These are phyloP conservation scores for Rhizophagus clarus DNA, from an alignment of 192 early-diverging fungal species.

Conservation along the genomic window DNA sequence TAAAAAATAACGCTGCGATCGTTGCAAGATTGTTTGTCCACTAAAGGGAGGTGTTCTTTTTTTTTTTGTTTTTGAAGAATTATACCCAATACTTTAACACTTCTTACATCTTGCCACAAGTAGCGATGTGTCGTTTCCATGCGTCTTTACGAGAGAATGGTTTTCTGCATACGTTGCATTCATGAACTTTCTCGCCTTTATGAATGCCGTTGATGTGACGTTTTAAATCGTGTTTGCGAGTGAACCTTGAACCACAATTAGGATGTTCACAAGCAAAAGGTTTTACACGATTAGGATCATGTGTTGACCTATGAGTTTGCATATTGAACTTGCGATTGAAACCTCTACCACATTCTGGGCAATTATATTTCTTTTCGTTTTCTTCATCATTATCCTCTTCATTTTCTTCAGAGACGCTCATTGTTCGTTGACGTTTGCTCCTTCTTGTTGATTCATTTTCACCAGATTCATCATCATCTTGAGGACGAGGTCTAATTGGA, in stretches of 20 bases:
- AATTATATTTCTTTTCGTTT: conserved; percentile 48
- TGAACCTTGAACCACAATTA: conserved; percentile 59
- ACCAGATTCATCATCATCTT: neutral
- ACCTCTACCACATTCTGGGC: conserved; percentile 56
- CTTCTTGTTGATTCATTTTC: neutral
- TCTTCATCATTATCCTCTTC: conserved; percentile 1
- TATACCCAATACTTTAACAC: neutral
- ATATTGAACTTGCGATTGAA: conserved; percentile 72
- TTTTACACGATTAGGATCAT: conserved; percentile 66
- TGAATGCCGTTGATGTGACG: conserved; percentile 69
- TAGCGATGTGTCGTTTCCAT: conserved; percentile 52
- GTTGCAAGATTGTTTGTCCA: neutral
- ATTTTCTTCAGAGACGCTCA: neutral
- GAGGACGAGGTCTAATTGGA: conserved; percentile 9
- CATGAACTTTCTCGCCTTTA: conserved; percentile 61
- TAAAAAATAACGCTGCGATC: neutral
- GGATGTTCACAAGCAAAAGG: conserved; percentile 54
- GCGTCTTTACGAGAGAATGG: conserved; percentile 71
- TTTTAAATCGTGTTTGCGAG: conserved; percentile 71
- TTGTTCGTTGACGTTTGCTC: conserved; percentile 1
- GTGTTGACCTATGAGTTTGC: conserved; percentile 64
- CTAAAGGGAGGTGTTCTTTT: neutral
- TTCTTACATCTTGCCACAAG: conserved; percentile 21
- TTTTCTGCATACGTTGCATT: conserved; percentile 54
- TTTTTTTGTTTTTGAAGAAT: neutral